Conservation (phyloP, 352 stramenopile genomes). For the Phytopythium sindhum region DNA sequence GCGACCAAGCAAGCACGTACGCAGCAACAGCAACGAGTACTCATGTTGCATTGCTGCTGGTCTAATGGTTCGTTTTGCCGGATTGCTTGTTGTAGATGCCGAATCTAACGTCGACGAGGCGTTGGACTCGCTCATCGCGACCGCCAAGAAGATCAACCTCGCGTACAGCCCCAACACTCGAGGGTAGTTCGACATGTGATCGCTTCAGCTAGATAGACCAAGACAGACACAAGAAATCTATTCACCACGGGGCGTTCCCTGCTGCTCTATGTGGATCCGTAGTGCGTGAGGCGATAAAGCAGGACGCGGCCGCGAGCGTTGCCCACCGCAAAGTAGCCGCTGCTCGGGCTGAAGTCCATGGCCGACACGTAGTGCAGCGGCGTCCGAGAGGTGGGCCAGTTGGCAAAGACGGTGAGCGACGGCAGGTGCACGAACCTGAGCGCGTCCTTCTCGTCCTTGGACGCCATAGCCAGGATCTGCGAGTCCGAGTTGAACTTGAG, state of each 20-base stretch:
- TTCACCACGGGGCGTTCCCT: slow-evolving; percentile 12
- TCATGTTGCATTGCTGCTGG: background rate
- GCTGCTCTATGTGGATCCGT: slow-evolving; percentile 72
- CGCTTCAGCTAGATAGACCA: background rate
- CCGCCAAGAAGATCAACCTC: slow-evolving; percentile 53
- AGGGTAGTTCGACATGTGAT: background rate
- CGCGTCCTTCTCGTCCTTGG: slow-evolving; percentile 88
- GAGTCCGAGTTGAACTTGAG: slow-evolving; percentile 92
- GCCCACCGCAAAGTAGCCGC: slow-evolving; percentile 92
- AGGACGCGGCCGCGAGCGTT: slow-evolving; percentile 97
- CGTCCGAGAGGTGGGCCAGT: slow-evolving; percentile 97
- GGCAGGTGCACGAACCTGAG: slow-evolving; percentile 96
- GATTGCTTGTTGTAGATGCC: background rate
- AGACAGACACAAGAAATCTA: slow-evolving; percentile 1
- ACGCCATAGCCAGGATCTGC: slow-evolving; percentile 94
- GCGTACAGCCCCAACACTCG: slow-evolving; percentile 27
- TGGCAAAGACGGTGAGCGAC: slow-evolving; percentile 94
- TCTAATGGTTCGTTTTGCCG: background rate
- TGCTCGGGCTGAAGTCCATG: slow-evolving; percentile 95
- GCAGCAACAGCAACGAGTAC: slow-evolving; percentile 6
- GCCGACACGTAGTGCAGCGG: slow-evolving; percentile 96
- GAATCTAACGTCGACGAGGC: slow-evolving; percentile 48
- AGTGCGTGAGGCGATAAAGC: slow-evolving; percentile 96
- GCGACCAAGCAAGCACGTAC: background rate
- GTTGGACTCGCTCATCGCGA: slow-evolving; percentile 58